phyloP scores from a whole-genome alignment of 2,329 filamentous ascomycete species.

The Trichoderma simmonsii region DNA sequence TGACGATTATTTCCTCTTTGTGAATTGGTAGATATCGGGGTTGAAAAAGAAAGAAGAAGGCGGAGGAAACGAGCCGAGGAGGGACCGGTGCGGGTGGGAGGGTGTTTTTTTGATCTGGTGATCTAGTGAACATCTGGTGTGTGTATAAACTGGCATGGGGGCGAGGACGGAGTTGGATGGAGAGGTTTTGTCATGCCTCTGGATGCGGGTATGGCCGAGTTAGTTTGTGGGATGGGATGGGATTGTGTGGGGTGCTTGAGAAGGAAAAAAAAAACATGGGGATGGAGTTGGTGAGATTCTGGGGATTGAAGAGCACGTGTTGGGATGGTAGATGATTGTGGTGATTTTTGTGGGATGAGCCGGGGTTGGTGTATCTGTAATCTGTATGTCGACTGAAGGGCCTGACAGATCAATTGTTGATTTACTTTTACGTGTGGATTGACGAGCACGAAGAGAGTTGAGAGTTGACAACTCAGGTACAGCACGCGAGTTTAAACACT shows the following conservation, averaged over 20 bases:
- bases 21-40: neutral
- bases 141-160: neutral
- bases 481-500: neutral
- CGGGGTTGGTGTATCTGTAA: neutral
- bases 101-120: slow-evolving; percentile 9
- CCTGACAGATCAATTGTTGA: neutral
- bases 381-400: neutral
- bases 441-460: neutral
- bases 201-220: slow-evolving; percentile 19
- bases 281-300: neutral
- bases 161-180: neutral
- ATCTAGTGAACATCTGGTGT: slow-evolving; percentile 6
- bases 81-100: neutral
- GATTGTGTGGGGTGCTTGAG: neutral
- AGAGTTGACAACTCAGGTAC: neutral
- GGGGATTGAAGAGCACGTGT: neutral
- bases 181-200: neutral
- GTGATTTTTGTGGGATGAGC: neutral
- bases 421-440: neutral
- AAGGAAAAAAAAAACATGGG: neutral
- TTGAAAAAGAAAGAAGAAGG: neutral
- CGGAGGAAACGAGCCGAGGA: slow-evolving; percentile 10
- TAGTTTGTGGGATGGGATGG: slow-evolving; percentile 9
- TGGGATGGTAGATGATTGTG: neutral
- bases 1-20: neutral